Conservation (phyloP, 1,284 basidiomycete species). For the Ustilago loliicola region DNA sequence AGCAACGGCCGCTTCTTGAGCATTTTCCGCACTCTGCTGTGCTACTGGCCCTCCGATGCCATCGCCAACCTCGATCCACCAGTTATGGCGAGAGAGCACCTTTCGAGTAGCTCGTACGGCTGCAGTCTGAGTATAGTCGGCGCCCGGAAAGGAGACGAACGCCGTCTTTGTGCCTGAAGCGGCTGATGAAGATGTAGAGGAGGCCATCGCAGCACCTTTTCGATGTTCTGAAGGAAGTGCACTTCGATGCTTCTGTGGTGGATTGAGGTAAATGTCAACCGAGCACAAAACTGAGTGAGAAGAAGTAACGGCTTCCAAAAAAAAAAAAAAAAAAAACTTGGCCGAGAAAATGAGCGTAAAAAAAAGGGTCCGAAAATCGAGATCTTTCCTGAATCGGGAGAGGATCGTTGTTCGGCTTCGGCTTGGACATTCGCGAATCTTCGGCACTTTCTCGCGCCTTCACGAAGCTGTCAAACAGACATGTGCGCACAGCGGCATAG, state of each 20-base stretch:
- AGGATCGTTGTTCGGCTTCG: neutral
- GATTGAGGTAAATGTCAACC: neutral
- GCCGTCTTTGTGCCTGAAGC: conserved; percentile 17
- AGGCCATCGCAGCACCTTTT: neutral
- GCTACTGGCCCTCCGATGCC: neutral
- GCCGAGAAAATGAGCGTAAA: conserved; percentile 18
- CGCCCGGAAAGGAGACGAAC: conserved; percentile 63
- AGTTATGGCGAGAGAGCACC: conserved; percentile 47
- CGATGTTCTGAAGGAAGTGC: neutral
- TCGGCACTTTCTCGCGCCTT: conserved; percentile 25
- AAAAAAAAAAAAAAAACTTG: conserved; percentile 15
- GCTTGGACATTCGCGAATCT: conserved; percentile 31
- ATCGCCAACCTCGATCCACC: conserved; percentile 47
- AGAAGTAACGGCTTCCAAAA: conserved; percentile 2
- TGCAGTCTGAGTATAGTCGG: conserved; percentile 63
- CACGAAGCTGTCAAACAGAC: conserved; percentile 14
- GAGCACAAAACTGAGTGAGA: neutral
- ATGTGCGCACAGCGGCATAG: too few species aligned
- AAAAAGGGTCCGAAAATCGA: conserved; percentile 3
- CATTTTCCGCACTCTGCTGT: conserved; percentile 1
- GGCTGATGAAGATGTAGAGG: neutral
- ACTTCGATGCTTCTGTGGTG: neutral
- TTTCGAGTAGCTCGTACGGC: conserved; percentile 48
- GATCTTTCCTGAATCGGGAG: conserved; percentile 17
- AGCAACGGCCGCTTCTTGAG: conserved; percentile 7